These are phyloP conservation scores for Waitea zeae DNA, from an alignment of 1,284 basidiomycete species.

Conservation along the genomic window DNA sequence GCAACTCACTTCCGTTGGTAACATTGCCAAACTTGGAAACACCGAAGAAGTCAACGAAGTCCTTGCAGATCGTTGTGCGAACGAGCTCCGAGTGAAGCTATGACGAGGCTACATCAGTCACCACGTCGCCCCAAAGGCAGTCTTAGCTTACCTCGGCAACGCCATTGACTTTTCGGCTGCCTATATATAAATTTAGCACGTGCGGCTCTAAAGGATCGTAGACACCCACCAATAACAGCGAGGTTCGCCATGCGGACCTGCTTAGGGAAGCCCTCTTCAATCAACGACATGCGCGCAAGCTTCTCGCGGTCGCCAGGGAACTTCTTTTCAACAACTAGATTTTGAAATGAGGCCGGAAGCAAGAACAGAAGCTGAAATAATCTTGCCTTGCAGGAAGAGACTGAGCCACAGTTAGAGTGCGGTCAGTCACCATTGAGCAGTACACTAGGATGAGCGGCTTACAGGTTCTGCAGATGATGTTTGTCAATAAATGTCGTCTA, in stretches of 20 bases:
- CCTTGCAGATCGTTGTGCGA: constrained; percentile 69
- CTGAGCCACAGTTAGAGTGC: constrained; percentile 14
- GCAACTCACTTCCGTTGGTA: constrained; percentile 67
- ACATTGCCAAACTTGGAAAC: constrained; percentile 71
- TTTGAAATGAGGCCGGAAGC: not conserved
- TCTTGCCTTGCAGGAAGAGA: constrained; percentile 42
- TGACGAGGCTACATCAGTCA: too few relatives aligned
- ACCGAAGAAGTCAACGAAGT: constrained; percentile 80
- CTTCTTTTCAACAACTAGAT: constrained; percentile 64
- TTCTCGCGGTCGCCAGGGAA: constrained; percentile 76
- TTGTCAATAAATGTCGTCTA: too few relatives aligned
- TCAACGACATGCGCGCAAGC: constrained; percentile 74
- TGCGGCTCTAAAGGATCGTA: not conserved
- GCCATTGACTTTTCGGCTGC: constrained; percentile 80
- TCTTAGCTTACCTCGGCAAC: constrained; percentile 64
- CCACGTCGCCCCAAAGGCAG: too few relatives aligned
- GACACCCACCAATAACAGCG: constrained; percentile 46
- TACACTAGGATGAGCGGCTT: too few relatives aligned
- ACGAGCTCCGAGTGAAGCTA: constrained; percentile 63
- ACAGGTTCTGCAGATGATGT: too few relatives aligned
- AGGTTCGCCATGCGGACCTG: constrained; percentile 81
- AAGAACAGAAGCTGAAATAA: not conserved
- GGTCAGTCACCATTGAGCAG: too few relatives aligned
- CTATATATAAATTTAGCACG: constrained; percentile 13
- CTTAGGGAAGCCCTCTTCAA: constrained; percentile 80